Evolutionary conservation across 257 asterid species (phyloP).

Genomic region (Plantago major): DNA sequence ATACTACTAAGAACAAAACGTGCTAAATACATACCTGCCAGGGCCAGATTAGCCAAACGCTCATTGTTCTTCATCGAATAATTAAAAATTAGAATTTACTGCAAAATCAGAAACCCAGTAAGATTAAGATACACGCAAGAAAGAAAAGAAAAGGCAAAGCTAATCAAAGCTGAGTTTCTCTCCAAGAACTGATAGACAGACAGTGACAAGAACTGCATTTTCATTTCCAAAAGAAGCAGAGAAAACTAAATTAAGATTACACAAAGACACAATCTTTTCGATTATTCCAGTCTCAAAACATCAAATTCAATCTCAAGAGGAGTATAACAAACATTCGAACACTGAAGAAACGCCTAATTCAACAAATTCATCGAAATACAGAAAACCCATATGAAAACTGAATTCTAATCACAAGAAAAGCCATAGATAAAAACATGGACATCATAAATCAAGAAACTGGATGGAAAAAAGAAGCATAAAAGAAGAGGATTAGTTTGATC

Average conservation of each 20-base stretch:
- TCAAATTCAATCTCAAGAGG: constrained; percentile 8
- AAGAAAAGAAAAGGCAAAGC: constrained; percentile 2
- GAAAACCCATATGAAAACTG: too few relatives aligned
- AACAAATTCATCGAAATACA: too few relatives aligned
- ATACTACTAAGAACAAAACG: constrained; percentile 6
- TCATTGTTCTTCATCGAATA: constrained; percentile 49
- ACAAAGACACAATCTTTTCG: background rate
- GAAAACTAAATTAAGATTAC: constrained; percentile 2
- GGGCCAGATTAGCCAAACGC: constrained; percentile 49
- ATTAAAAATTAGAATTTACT: constrained; percentile 16
- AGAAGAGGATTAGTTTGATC: too few relatives aligned
- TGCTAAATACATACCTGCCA: constrained; percentile 42
- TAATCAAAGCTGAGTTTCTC: constrained; percentile 9
- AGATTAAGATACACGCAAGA: constrained; percentile 1
- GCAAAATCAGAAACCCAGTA: constrained; percentile 11
- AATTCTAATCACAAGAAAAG: too few relatives aligned
- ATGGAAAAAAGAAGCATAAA: too few relatives aligned
- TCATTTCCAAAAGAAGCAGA: background rate
- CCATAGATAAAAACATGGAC: too few relatives aligned
- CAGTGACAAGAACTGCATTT: background rate
- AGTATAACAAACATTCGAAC: background rate
- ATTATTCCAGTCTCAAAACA: background rate
- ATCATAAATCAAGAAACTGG: too few relatives aligned
- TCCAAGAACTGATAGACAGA: constrained; percentile 15
- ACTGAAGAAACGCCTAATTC: too few relatives aligned